Conservation (phyloP, 2,329 filamentous ascomycete species). For the Drechslera avenae region DNA sequence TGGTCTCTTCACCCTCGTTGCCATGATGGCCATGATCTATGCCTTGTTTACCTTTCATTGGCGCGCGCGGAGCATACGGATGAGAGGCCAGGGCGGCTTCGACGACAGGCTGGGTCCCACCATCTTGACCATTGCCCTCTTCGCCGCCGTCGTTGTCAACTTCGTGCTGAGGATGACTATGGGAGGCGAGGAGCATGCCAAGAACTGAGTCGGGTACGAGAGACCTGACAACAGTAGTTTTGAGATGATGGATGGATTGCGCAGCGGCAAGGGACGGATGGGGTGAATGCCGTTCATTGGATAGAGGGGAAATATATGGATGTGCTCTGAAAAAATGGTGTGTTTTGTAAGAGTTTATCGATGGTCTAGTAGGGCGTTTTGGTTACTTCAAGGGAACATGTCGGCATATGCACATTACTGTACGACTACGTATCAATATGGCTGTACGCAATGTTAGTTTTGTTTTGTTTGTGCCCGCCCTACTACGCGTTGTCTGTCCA, state of each 20-base stretch:
- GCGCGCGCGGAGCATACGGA: conserved; percentile 89
- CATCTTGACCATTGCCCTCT: conserved; percentile 80
- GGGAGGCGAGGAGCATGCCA: conserved; percentile 21
- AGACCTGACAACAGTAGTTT: not conserved
- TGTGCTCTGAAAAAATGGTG: not conserved
- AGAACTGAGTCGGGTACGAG: conserved; percentile 5
- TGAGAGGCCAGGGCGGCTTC: conserved; percentile 91
- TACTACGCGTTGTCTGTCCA: too few species aligned
- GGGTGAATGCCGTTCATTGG: not conserved
- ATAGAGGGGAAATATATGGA: not conserved
- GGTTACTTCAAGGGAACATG: not conserved
- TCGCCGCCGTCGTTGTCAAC: conserved; percentile 92
- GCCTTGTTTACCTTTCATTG: conserved; percentile 95
- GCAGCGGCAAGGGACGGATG: too few species aligned
- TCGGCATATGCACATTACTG: not conserved
- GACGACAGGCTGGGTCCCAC: conserved; percentile 96
- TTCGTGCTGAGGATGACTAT: conserved; percentile 69
- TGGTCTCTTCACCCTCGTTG: conserved; percentile 90
- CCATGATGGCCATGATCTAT: conserved; percentile 94
- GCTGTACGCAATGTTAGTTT: not conserved
- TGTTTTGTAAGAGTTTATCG: not conserved
- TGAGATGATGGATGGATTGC: not conserved
- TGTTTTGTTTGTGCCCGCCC: not conserved
- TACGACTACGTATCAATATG: not conserved
- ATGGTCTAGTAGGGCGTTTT: not conserved